Evolutionary conservation across 2,329 filamentous ascomycete species (phyloP), one percentile per base, ranked within the genome.

Genomic region (Aspergillus uvarum): DNA sequence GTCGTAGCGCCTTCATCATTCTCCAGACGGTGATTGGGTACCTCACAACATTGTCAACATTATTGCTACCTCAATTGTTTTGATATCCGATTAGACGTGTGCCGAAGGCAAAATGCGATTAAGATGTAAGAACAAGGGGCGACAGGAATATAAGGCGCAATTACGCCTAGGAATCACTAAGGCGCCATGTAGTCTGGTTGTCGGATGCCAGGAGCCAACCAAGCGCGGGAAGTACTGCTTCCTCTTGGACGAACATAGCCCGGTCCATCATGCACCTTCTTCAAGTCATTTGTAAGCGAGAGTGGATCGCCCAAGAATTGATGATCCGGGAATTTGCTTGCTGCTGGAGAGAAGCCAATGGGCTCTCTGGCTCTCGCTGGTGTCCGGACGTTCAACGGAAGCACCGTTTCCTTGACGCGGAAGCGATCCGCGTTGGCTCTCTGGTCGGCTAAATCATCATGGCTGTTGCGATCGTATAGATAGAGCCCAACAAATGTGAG

Each of bases 401-500:
- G 79, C 16, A 96, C 75, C 2, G 87, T 81, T 10, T 83, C 81
- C 35, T 81, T 80, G 26, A 83, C 83, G 70, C 91, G 85, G 68
- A 87, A 85, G 66, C 89, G 87, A 64, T 84, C 77, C 7, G 81
- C 77, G 59, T 82, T 82, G 3, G 91, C 92, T 65, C 89, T 88
- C 67, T 89, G 88, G 72, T 98, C 93, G 35, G 91, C 92, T 73
- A 93, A 93, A 70, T 91, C 92, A 67, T 89, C 89, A 72, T 96
- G 89, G 70, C 87, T 93, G 19, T 92, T 96, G 61, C 95, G 88
- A 76, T 99, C 95, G 76, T 99, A 99, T 47, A 99, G 84, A 74
- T 98, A 99, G 14, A 99, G 83, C 0, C 95, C 95, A 31, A 96
- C 69, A 72, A 97, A 96, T 0, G 95, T 99, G 50, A 99, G 85